Percentiles rank a stretch among this genome's conserved stretches.
phyloP scores from a whole-genome alignment of 345 rosid genomes.

The Melastoma malabathricum region DNA sequence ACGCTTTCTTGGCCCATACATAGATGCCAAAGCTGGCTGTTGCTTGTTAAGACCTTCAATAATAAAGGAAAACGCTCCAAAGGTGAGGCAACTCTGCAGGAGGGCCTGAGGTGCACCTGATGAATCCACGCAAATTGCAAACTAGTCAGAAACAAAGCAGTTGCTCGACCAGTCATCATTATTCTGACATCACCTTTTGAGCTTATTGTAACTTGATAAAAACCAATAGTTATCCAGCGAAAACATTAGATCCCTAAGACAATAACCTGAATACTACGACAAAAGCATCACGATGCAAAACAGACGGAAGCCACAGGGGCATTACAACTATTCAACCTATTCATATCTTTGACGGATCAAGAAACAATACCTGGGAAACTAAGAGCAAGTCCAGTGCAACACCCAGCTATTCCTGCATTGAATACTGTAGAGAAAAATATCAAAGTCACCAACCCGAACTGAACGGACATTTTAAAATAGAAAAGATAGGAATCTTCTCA shows the following conservation, averaged over 20 bases:
- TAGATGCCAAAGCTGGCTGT: conserved; percentile 67
- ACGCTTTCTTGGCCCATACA: conserved; percentile 18
- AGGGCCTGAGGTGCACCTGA: conserved; percentile 69
- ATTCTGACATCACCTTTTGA: no score
- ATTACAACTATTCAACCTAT: neutral
- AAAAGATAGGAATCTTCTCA: neutral
- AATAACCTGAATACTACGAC: no score
- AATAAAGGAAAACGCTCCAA: conserved; percentile 78
- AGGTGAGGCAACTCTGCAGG: conserved; percentile 63
- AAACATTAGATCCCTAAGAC: no score
- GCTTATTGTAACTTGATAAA: no score
- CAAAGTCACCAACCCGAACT: neutral
- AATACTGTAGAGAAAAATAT: conserved; percentile 32
- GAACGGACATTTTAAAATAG: neutral
- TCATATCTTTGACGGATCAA: neutral
- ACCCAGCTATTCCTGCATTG: conserved; percentile 89
- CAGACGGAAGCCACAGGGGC: no score
- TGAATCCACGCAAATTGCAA: conserved; percentile 1
- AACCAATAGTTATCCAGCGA: no score
- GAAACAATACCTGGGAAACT: conserved; percentile 58
- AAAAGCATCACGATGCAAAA: no score
- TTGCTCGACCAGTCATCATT: no score
- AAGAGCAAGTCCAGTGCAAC: conserved; percentile 79
- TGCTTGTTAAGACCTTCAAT: conserved; percentile 68
- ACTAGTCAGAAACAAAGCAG: neutral